Evolutionary conservation across 2,329 filamentous ascomycete genomes (phyloP).

Genomic region (Madurella mycetomatis): DNA sequence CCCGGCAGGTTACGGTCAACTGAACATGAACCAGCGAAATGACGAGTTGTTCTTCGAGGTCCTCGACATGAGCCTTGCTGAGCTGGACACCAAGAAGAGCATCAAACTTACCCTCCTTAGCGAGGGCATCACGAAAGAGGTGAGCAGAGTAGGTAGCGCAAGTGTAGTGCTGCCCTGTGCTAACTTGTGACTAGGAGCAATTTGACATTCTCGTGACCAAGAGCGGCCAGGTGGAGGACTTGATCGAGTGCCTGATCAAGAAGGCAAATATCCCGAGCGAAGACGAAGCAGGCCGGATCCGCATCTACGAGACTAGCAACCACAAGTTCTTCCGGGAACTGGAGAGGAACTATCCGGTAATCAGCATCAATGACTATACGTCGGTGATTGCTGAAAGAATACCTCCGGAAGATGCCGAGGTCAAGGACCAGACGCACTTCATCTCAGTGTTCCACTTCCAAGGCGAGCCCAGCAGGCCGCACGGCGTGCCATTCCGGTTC

Average conservation of each 20-base stretch:
- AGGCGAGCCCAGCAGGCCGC: constrained; percentile 74
- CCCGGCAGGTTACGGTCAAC: constrained; percentile 66
- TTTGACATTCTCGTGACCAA: constrained; percentile 84
- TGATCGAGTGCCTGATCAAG: constrained; percentile 71
- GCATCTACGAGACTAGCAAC: constrained; percentile 77
- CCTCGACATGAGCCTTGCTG: constrained; percentile 87
- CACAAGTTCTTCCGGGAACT: constrained; percentile 83
- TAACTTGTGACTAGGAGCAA: constrained; percentile 54
- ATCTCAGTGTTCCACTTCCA: constrained; percentile 91
- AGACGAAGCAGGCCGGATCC: constrained; percentile 61
- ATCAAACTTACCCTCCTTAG: constrained; percentile 80
- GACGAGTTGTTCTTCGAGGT: constrained; percentile 91
- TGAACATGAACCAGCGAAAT: constrained; percentile 63
- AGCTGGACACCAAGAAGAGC: constrained; percentile 87
- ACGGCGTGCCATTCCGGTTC: constrained; percentile 90
- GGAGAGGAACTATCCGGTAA: constrained; percentile 63
- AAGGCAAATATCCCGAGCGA: constrained; percentile 79
- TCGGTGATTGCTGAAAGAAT: constrained; percentile 76
- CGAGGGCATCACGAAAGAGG: constrained; percentile 89
- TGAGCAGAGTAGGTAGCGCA: constrained; percentile 37
- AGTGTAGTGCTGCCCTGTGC: constrained; percentile 12
- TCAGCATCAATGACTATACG: constrained; percentile 81
- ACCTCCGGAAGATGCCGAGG: constrained; percentile 65
- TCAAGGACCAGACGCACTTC: constrained; percentile 48
- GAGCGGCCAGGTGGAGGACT: constrained; percentile 72